Percentiles rank a stretch among this genome's conserved stretches.
Evolutionary conservation across 352 stramenopile species (phyloP).

Genomic region (Phytopythium mirpurense): DNA sequence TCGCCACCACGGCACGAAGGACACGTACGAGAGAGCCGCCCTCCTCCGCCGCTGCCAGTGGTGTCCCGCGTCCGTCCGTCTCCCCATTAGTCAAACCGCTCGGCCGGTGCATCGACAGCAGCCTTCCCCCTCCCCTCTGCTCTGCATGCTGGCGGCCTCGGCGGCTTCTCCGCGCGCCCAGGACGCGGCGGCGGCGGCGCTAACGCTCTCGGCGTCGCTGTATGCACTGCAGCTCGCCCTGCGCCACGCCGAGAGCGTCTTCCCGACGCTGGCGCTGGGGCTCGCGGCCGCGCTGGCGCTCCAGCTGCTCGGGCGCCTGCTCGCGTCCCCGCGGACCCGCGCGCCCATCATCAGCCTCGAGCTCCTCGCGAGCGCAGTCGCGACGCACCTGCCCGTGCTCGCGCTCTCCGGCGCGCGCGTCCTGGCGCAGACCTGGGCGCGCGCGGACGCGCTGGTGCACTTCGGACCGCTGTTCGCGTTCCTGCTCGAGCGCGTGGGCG

Average conservation of each 20-base stretch:
- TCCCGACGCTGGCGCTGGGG: constrained; percentile 24
- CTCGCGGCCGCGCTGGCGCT: constrained; percentile 21
- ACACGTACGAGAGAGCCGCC: no score
- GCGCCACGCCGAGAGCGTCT: constrained; percentile 18
- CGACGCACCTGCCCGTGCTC: constrained; percentile 10
- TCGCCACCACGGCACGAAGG: constrained; percentile 1
- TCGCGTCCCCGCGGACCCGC: constrained; percentile 5
- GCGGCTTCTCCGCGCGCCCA: neutral
- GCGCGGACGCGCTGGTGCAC: constrained; percentile 48
- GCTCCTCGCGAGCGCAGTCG: constrained; percentile 7
- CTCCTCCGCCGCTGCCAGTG: no score
- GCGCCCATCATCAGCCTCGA: constrained; percentile 1
- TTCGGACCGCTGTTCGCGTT: constrained; percentile 74
- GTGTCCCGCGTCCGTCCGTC: no score
- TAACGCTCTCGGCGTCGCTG: constrained; percentile 9
- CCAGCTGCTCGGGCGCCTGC: no score
- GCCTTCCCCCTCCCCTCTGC: no score
- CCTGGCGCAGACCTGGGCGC: constrained; percentile 40
- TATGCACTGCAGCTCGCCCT: constrained; percentile 14
- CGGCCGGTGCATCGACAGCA: no score
- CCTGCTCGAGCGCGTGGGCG: constrained; percentile 44
- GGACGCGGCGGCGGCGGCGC: constrained; percentile 3
- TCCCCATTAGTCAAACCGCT: no score
- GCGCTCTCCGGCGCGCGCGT: constrained; percentile 29
- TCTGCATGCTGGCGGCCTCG: no score